Evolutionary conservation across 306 rosid genomes (phyloP), one percentile per base, ranked within the genome.

Genomic region (Fagus crenata): DNA sequence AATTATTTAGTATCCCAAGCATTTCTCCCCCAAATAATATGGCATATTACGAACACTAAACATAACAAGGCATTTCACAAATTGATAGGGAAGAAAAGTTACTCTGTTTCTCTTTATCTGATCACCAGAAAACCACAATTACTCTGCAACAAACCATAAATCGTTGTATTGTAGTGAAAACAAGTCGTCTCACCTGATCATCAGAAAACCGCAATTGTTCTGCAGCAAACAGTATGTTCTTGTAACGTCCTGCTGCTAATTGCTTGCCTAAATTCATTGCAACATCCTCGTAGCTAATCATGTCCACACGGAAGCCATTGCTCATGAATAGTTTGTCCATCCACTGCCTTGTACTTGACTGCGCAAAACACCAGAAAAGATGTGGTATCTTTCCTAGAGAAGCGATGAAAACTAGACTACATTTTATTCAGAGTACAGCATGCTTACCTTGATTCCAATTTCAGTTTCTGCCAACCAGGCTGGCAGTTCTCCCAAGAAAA

Each of bases 141-240:
- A 13, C 4, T 61, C 15, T 17, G 28, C 71, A 17, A 15, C 18
- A 39, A 65, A 65, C 49, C 49, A 1, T 37, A 37, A 65, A 36
- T 33, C 8, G 12, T 37, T 65, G 8, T 60, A 60, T 33, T 22
- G 33, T 46, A 46, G 51, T 46, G 40, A 32, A 22, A 61, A 51
- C 41, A 18, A 60, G 49, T 35, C 69, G 43, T 28, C 77, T 77
- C 67, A 89, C 97, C 92, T 91, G 88, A 32, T 80, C 86, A 77
- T 93, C 98, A 49, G 97, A 93, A 81, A 84, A 86, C 14, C 81
- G 86, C 63, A 93, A 71, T 49, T 91, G 96, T 79, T 91, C 91
- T 9, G 98, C 89, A 68, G 82, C 84, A 86, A 93, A 93, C 58
- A 89, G 76, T 49, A 85, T 72, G 12, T 78, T 88, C 69, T 78